Conservation (phyloP, 1,284 basidiomycete genomes). For the Xanthoconium separans region DNA sequence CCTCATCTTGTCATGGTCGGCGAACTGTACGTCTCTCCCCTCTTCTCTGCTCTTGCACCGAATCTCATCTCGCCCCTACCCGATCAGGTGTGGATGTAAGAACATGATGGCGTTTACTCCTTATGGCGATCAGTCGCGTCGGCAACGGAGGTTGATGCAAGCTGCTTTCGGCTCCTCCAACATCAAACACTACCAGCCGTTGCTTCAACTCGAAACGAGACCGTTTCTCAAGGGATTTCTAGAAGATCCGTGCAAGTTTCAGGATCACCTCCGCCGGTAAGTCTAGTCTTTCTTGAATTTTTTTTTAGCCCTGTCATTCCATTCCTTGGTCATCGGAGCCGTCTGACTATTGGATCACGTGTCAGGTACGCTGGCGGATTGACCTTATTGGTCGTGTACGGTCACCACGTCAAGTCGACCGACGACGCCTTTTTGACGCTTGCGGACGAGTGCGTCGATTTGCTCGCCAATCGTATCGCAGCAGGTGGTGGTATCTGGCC, state of each 20-base stretch:
- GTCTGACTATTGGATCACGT: conserved; percentile 4
- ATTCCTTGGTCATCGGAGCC: neutral
- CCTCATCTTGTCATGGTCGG: conserved; percentile 63
- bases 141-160: conserved; percentile 65
- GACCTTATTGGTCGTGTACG: conserved; percentile 63
- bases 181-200: conserved; percentile 57
- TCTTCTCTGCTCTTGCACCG: neutral
- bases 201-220: conserved; percentile 54
- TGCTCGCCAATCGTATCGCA: conserved; percentile 61
- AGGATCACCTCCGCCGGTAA: conserved; percentile 43
- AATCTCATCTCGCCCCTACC: conserved; percentile 2
- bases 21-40: conserved; percentile 46
- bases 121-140: conserved; percentile 59
- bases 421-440: conserved; percentile 57
- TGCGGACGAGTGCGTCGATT: conserved; percentile 58
- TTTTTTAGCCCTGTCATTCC: neutral
- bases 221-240: conserved; percentile 49
- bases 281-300: neutral
- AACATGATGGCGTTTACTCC: conserved; percentile 73
- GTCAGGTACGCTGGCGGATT: conserved; percentile 57
- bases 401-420: conserved; percentile 52
- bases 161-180: conserved; percentile 53
- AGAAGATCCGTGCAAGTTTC: conserved; percentile 41
- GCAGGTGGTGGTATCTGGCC: conserved; percentile 67
- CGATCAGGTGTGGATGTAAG: conserved; percentile 56